These are phyloP conservation scores for Naganishia sp. DNA, from an alignment of 1,284 basidiomycete species.

Conservation along the genomic window DNA sequence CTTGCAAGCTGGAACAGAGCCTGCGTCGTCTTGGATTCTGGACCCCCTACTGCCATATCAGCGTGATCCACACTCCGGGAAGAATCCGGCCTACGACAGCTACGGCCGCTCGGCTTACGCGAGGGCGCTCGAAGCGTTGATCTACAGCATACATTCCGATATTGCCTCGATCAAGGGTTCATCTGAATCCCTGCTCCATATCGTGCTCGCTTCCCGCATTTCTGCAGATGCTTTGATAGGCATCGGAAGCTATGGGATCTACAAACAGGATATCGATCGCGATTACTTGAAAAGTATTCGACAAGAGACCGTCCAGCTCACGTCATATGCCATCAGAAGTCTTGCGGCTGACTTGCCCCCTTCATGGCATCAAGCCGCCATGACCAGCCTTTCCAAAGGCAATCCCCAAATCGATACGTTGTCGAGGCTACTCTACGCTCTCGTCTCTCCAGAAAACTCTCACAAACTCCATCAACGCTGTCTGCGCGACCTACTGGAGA, in stretches of 20 bases:
- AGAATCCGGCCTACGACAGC: conserved; percentile 2
- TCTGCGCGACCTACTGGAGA: conserved; percentile 63
- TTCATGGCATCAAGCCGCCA: conserved; percentile 59
- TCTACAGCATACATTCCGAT: conserved; percentile 18
- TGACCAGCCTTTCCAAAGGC: conserved; percentile 50
- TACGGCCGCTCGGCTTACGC: conserved; percentile 26
- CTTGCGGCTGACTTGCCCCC: conserved; percentile 54
- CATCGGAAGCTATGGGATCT: conserved; percentile 59
- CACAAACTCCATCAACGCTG: conserved; percentile 60
- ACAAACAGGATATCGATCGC: conserved; percentile 54
- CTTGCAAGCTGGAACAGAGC: neutral
- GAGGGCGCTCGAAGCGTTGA: conserved; percentile 13
- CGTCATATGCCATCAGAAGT: conserved; percentile 68
- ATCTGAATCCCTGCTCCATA: conserved; percentile 35
- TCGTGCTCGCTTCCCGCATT: conserved; percentile 46
- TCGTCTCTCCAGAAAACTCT: conserved; percentile 47
- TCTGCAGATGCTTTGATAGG: conserved; percentile 58
- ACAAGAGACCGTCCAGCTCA: conserved; percentile 62
- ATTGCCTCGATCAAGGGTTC: conserved; percentile 10
- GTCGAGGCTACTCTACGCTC: conserved; percentile 48
- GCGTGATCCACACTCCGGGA: neutral
- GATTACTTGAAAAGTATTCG: conserved; percentile 58
- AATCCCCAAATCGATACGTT: conserved; percentile 40
- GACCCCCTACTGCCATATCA: conserved; percentile 14
- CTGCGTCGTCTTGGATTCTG: conserved; percentile 11